Base-by-base conservation (phyloP, 176 grass and related monocot species). In the Leersia perrieri region DNA sequence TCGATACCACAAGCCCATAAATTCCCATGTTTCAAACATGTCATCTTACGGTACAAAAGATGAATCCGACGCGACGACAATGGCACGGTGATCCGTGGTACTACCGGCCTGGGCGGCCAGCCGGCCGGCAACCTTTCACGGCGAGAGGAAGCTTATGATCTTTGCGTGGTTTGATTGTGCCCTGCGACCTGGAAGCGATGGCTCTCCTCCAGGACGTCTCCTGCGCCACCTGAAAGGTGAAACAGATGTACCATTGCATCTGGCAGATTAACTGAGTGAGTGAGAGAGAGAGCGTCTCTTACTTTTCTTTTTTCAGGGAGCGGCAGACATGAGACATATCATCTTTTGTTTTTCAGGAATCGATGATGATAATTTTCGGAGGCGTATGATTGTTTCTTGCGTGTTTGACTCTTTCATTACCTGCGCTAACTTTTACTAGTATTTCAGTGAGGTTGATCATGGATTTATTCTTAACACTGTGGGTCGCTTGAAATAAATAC, bases 141-240 rank as follows among this genome's bases (percentile, higher is more conserved):
- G 22, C 53, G 53, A 58, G 53, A 58, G 53, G n/a, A 58, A 58
- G 10, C 11, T 40, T 40, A 12, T 40, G 25, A 41, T 27, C 14
- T 70, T 41, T 28, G 12, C 5, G 68, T 16, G 41, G 18, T 22
- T 31, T 49, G 27, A 18, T 47, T 32, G 15, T 31, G 27, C 27
- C 27, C 26, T 31, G 27, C 27, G 68, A 27, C 25, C 38, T 40
- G 33, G 33, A 80, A 40, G 23, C 78, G 66, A 60, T 42, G 75
- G n/a, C 53, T 36, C n/a, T n/a, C n/a, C n/a, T n/a, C 22, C 49
- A 22, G 20, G 49, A 53, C n/a, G 6, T 30, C 26, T 15, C 49
- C 26, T 28, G 67, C 35, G 13, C 32, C 69, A 63, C 55, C 80
- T 82, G 39, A 47, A 73, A 71, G 62, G 41, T 29, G 70, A 11